phyloP scores from a whole-genome alignment of 306 rosid genomes.

The Potentilla sterilis region DNA sequence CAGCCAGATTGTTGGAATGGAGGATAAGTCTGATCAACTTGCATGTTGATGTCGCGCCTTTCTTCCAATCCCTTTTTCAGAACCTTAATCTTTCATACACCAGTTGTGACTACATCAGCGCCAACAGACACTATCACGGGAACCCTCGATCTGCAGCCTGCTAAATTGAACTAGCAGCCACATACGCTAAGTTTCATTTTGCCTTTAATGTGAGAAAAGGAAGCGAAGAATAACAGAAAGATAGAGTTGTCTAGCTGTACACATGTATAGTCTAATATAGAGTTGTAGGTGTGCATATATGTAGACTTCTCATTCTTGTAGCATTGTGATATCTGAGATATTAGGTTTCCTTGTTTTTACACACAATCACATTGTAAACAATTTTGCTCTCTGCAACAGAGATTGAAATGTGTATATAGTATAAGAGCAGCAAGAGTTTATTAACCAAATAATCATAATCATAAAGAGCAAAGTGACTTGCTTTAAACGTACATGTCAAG shows the following conservation, averaged over 20 bases:
- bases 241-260: slow-evolving; percentile 33
- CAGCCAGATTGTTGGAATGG: neutral
- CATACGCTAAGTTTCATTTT: slow-evolving; percentile 10
- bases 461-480: no score
- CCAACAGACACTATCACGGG: slow-evolving; percentile 17
- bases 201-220: slow-evolving; percentile 6
- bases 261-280: neutral
- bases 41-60: neutral
- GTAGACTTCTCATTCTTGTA: slow-evolving; percentile 45
- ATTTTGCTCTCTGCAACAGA: neutral
- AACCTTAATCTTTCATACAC: neutral
- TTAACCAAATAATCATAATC: no score
- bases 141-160: neutral
- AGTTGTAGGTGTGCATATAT: slow-evolving; percentile 35
- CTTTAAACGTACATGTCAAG: no score
- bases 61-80: neutral
- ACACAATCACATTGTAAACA: neutral
- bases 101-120: neutral
- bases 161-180: neutral
- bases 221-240: slow-evolving; percentile 15
- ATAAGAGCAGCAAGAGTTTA: neutral
- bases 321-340: slow-evolving; percentile 29
- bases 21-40: neutral
- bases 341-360: slow-evolving; percentile 15
- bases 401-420: neutral